Base-by-base conservation (phyloP, 108 stramenopile species). In the Schizochytrium sp. region DNA sequence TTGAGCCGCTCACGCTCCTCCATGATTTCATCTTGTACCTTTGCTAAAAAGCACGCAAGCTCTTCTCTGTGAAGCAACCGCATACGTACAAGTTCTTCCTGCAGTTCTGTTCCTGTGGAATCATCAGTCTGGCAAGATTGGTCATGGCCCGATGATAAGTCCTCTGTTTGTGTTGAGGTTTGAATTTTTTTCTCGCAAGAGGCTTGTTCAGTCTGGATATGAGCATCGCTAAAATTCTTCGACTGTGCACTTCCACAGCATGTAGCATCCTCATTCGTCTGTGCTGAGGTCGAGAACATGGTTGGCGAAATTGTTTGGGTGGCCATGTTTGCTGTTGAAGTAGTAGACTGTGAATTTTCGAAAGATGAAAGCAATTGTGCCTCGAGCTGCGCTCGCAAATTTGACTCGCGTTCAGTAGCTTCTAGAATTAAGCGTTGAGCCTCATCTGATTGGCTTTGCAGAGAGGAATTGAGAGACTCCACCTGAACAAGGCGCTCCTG, bases 1-100 rank as follows among this genome's bases (percentile, higher is more conserved):
- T 69, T 44, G 12, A 28, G 64, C 12, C 64, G 64, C 64, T 69
- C 64, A 44, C 64, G 64, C 44, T 69, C 64, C 28, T 69, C 64
- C 12, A 15, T 38, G 2, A 69, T 69, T 15, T 69, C 64, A 44
- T 69, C 64, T 15, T 69, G 64, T 7, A 69, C 64, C 28, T 44
- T 38, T 38, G 64, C 3, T 44, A 69, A 69, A 69, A 69, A 69
- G 64, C 5, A 38, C 0, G 64, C 64, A 7, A 69, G 64, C 64
- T 69, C 64, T 13, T 3, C 5, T 7, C 28, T 7, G 28, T 69
- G 64, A 7, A 69, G 64, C 64, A 7, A 38, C 44, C 64, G 64
- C 64, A 69, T 15, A 38, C 15, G 64, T 44, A 44, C 28, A 38
- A 69, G 15, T 69, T 69, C 64, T 44, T 69, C 64, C 28, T 28